A percentile compares a stretch with the other conserved stretches of the same genome.
These are phyloP conservation scores for Penicillium paneum DNA, from an alignment of 2,329 filamentous ascomycete species.

Conservation along the genomic window DNA sequence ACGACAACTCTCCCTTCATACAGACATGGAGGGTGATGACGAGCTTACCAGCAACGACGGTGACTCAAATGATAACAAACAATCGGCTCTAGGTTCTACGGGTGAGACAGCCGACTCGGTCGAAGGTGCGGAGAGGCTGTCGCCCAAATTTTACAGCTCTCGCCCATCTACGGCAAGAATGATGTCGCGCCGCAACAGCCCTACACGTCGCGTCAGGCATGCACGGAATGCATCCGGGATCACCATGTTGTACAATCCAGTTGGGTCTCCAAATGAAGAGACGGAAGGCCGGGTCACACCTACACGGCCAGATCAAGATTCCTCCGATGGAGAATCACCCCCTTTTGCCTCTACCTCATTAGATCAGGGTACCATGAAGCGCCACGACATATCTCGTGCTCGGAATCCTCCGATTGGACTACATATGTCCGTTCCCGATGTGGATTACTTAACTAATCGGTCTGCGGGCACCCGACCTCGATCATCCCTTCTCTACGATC, in stretches of 20 bases:
- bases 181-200: slow-evolving; percentile 35
- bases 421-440: slow-evolving; percentile 56
- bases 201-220: slow-evolving; percentile 50
- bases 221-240: slow-evolving; percentile 73
- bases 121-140: slow-evolving; percentile 25
- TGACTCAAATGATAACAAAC: slow-evolving; percentile 34
- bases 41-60: slow-evolving; percentile 80
- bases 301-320: slow-evolving; percentile 23
- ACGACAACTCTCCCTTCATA: slow-evolving; percentile 56
- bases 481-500: slow-evolving; percentile 68
- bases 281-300: slow-evolving; percentile 23
- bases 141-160: slow-evolving; percentile 37
- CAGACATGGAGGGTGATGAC: slow-evolving; percentile 84
- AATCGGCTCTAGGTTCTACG: slow-evolving; percentile 19
- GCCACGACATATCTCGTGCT: slow-evolving; percentile 45
- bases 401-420: slow-evolving; percentile 56
- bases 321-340: slow-evolving; percentile 37
- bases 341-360: slow-evolving; percentile 35
- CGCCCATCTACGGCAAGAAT: slow-evolving; percentile 45
- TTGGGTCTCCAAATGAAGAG: slow-evolving; percentile 43
- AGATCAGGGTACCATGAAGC: slow-evolving; percentile 46
- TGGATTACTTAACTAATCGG: slow-evolving; percentile 51
- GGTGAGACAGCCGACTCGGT: slow-evolving; percentile 13
- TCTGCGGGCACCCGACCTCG: slow-evolving; percentile 39
- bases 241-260: slow-evolving; percentile 80